Base-by-base conservation (phyloP, 768 basidiomycete species). In the Lactarius psammicola region DNA sequence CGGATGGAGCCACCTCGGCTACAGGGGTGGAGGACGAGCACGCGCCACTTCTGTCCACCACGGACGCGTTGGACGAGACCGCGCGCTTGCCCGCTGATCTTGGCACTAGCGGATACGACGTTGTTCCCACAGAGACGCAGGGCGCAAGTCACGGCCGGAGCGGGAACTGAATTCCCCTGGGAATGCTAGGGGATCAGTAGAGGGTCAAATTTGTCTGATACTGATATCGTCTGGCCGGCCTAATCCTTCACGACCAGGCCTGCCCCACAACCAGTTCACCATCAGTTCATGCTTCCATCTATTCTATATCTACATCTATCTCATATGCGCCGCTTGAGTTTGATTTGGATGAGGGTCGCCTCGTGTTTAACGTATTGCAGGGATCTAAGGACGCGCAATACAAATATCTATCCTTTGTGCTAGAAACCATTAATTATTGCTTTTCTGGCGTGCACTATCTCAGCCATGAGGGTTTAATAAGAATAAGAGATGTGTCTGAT, bases 51-150 rank as follows among this genome's bases (percentile, higher is more conserved):
- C 78, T 81, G 51, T 54, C 38, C 26, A 89, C 38, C n/a, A 88
- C 88, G 73, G 86, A 90, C 72, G 78, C 80, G 30, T 77, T 94
- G 59, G 91, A 94, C 63, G 92, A 94, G 75, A 94, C 92, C 0
- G 91, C 92, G n/a, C 81, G 78, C 13, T 80, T 94, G 10, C 94
- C 94, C 23, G 87, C 84, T 3, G 90, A 90, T 72, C 80, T 95
- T 28, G 91, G 91, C n/a, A 84, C 85, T 75, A 81, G 86, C 67
- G 94, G 94, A 17, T 95, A 82, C 74, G 94, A 95, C 75, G 90
- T 94, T 33, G 79, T 92, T 23, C 89, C 89, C 18, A 30, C 36
- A 15, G 56, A 62, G 31, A 56, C 46, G 49, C 65, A 62, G 13
- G 56, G 65, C 17, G 26, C 71, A 68, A 31, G 68, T 70, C 64